These are phyloP conservation scores for Thyridium curvatum DNA, from an alignment of 2,329 filamentous ascomycete genomes.

Conservation along the genomic window DNA sequence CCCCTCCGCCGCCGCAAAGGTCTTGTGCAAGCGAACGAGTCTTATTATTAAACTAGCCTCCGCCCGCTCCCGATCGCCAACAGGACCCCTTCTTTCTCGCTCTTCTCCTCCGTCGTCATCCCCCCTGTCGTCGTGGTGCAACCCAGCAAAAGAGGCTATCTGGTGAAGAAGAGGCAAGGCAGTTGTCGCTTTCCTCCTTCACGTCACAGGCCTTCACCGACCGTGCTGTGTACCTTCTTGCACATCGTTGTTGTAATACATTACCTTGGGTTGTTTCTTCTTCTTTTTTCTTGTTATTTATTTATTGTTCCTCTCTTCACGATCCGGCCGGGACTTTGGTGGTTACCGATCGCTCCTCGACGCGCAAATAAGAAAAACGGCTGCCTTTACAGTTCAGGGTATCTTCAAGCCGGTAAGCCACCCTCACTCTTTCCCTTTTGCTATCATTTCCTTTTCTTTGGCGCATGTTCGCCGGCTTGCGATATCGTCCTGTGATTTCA, in stretches of 20 bases:
- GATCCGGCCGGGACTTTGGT: too few species aligned
- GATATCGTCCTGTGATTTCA: too few species aligned
- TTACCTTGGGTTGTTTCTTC: too few species aligned
- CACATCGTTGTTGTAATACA: too few species aligned
- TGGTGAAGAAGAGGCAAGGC: not conserved
- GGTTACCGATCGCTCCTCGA: too few species aligned
- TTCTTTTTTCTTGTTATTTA: too few species aligned
- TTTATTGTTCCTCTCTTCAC: too few species aligned
- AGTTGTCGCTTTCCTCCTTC: too few species aligned
- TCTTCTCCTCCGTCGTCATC: not conserved
- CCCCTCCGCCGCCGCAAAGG: too few species aligned
- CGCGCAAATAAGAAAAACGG: not conserved
- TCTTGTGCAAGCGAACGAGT: too few species aligned
- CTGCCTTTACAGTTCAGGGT: not conserved
- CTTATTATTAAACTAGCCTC: conserved; percentile 2
- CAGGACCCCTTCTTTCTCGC: not conserved
- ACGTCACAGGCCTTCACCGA: too few species aligned
- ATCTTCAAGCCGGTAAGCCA: not conserved
- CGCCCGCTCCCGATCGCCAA: not conserved
- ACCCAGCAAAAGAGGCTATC: not conserved
- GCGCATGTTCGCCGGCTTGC: not conserved
- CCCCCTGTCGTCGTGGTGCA: not conserved
- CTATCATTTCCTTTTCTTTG: not conserved
- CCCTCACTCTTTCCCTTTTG: not conserved
- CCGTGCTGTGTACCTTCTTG: too few species aligned